A percentile compares a stretch with the other conserved stretches of the same genome.
phyloP scores from a whole-genome alignment of 2,329 filamentous ascomycete genomes.

The Neopestalotiopsis clavispora region DNA sequence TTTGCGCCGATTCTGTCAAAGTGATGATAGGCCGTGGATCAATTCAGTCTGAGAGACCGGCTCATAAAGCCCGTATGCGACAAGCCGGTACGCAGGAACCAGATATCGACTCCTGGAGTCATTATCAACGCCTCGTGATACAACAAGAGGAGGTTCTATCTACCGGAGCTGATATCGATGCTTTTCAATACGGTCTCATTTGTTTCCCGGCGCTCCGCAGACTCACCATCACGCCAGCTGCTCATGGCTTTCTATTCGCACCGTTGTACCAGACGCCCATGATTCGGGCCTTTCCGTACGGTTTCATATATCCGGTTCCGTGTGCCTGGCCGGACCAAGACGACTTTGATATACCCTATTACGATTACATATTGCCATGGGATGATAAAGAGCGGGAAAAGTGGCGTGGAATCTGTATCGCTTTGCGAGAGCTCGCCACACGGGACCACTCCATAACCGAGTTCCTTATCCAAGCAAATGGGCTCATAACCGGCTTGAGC shows the following conservation, averaged over 20 bases:
- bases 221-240: constrained; percentile 44
- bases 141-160: constrained; percentile 37
- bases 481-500: constrained; percentile 36
- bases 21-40: too few species aligned
- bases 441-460: constrained; percentile 35
- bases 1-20: neutral
- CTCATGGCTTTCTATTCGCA: constrained; percentile 39
- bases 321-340: constrained; percentile 33
- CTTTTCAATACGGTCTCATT: constrained; percentile 37
- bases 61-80: neutral
- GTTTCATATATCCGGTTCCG: constrained; percentile 44
- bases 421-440: constrained; percentile 32
- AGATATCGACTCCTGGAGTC: constrained; percentile 21
- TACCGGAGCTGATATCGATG: constrained; percentile 32
- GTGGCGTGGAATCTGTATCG: constrained; percentile 38
- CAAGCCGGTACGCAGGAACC: neutral
- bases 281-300: constrained; percentile 43
- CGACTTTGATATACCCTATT: neutral
- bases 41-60: neutral
- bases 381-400: constrained; percentile 19
- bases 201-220: constrained; percentile 40
- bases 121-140: constrained; percentile 38
- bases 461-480: constrained; percentile 37
- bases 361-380: neutral
- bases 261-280: constrained; percentile 48